Evolutionary conservation across 2,329 filamentous ascomycete species (phyloP).

Genomic region (Exserohilum rostratum): DNA sequence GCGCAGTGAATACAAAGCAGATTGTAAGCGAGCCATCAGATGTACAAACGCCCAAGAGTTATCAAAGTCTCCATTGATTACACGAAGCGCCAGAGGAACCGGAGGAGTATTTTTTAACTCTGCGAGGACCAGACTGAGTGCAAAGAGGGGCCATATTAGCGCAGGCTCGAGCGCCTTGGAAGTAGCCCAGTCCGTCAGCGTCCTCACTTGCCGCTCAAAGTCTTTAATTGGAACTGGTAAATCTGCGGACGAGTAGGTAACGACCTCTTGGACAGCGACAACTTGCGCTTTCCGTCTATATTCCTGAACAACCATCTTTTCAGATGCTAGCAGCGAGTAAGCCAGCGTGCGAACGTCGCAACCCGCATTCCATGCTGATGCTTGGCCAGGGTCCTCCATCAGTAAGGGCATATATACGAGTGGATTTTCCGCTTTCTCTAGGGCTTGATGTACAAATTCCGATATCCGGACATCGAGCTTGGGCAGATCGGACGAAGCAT

Average conservation of each 20-base stretch:
- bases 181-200: conserved; percentile 25
- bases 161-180: conserved; percentile 11
- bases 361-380: conserved; percentile 52
- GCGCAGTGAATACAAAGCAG: conserved; percentile 51
- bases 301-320: conserved; percentile 38
- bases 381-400: conserved; percentile 54
- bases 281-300: conserved; percentile 47
- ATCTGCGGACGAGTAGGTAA: conserved; percentile 12
- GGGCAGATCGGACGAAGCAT: conserved; percentile 19
- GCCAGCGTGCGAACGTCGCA: conserved; percentile 45
- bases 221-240: conserved; percentile 4
- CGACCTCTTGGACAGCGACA: conserved; percentile 27
- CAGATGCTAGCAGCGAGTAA: conserved; percentile 45
- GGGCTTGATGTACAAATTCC: conserved; percentile 37
- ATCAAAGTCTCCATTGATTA: conserved; percentile 40
- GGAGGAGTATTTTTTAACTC: conserved; percentile 31
- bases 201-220: conserved; percentile 21
- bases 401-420: conserved; percentile 69
- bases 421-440: conserved; percentile 21
- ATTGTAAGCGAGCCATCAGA: conserved; percentile 49
- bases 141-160: conserved; percentile 36
- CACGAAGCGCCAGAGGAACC: conserved; percentile 18
- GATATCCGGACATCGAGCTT: conserved; percentile 42
- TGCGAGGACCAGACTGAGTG: conserved; percentile 27
- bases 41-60: conserved; percentile 50